phyloP scores from a whole-genome alignment of 441 rosid species.

The Isatis lusitanica region DNA sequence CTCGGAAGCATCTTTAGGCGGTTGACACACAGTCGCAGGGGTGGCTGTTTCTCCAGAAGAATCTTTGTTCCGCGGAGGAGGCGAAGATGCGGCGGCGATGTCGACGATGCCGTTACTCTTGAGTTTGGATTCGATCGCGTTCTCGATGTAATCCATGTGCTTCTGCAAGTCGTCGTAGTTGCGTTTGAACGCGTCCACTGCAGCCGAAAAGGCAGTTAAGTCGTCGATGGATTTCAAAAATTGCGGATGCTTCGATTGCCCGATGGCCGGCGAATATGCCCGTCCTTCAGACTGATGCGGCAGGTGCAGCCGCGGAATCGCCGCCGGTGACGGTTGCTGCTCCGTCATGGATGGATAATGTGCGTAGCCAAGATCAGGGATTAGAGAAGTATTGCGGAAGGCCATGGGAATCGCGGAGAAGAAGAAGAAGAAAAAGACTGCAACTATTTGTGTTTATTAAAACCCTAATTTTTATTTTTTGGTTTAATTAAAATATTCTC shows the following conservation, averaged over 20 bases:
- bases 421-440: slow-evolving; percentile 14
- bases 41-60: not conserved
- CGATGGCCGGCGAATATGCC: not conserved
- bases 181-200: slow-evolving; percentile 45
- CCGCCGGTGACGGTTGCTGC: not conserved
- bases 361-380: not conserved
- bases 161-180: slow-evolving; percentile 50
- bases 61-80: not conserved
- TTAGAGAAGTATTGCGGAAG: not conserved
- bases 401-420: slow-evolving; percentile 6
- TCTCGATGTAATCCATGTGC: slow-evolving; percentile 52
- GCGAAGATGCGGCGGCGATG: not conserved
- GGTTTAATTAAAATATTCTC: too few relatives aligned
- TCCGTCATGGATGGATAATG: not conserved
- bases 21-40: not conserved
- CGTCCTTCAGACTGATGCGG: slow-evolving; percentile 3
- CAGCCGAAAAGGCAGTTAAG: slow-evolving; percentile 43
- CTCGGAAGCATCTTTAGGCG: not conserved
- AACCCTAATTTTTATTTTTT: slow-evolving; percentile 1
- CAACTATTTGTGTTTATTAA: not conserved
- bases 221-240: slow-evolving; percentile 44
- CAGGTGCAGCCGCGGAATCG: not conserved
- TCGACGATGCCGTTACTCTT: slow-evolving; percentile 11
- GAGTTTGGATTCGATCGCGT: slow-evolving; percentile 45
- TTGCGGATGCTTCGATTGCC: slow-evolving; percentile 7